These are phyloP conservation scores for Paraconiothyrium sp. DNA, from an alignment of 2,329 filamentous ascomycete species.

Conservation along the genomic window DNA sequence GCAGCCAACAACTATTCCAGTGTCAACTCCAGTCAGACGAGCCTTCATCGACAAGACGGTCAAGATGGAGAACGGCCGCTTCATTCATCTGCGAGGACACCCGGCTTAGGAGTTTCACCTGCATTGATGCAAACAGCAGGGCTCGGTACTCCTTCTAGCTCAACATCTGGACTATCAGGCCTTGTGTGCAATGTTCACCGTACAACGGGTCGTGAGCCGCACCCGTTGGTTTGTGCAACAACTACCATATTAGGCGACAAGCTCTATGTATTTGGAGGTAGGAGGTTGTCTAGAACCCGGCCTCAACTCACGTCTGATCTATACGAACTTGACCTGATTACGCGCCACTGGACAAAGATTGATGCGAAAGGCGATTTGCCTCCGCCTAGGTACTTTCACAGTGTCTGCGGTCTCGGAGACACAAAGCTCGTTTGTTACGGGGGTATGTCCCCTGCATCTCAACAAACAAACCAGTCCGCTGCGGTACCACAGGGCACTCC, in stretches of 20 bases:
- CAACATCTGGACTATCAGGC: constrained; percentile 70
- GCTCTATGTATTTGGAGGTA: constrained; percentile 94
- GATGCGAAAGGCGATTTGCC: constrained; percentile 86
- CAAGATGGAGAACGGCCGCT: constrained; percentile 53
- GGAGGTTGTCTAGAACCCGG: constrained; percentile 83
- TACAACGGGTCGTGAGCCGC: constrained; percentile 91
- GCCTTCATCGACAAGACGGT: constrained; percentile 54
- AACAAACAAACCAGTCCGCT: constrained; percentile 48
- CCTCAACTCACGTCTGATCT: constrained; percentile 88
- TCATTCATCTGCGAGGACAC: constrained; percentile 45
- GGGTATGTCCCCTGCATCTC: constrained; percentile 87
- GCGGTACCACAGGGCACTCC: constrained; percentile 47
- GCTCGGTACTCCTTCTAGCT: constrained; percentile 50
- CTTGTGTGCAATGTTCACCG: constrained; percentile 76
- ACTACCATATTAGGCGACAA: constrained; percentile 96
- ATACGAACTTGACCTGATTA: constrained; percentile 91
- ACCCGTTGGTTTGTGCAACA: constrained; percentile 90
- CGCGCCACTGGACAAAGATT: constrained; percentile 91
- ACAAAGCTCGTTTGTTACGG: constrained; percentile 98
- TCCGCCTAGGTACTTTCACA: constrained; percentile 95
- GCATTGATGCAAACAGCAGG: constrained; percentile 49
- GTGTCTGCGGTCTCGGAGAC: constrained; percentile 90
- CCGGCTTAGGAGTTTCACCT: constrained; percentile 54
- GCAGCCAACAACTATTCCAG: constrained; percentile 51
- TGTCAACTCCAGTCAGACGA: constrained; percentile 58